phyloP scores from a whole-genome alignment of 2,329 filamentous ascomycete genomes.

The Ophiostoma pallidulum region DNA sequence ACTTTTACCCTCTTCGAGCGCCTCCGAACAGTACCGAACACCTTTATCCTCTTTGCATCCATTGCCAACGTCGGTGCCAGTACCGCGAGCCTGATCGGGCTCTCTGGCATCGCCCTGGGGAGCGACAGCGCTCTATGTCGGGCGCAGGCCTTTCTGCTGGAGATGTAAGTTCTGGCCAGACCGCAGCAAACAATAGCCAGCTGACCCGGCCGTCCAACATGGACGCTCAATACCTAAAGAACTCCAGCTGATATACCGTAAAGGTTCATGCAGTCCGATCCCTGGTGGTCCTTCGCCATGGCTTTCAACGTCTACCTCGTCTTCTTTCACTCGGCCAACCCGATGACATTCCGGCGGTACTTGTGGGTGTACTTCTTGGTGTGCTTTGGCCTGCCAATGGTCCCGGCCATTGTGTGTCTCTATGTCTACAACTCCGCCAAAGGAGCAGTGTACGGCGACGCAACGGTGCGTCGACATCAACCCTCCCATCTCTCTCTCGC shows the following conservation, averaged over 20 bases:
- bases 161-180: too few species aligned
- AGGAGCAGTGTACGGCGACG: conserved; percentile 43
- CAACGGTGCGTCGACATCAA: conserved; percentile 47
- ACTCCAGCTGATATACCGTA: too few species aligned
- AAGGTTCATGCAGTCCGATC: conserved; percentile 70
- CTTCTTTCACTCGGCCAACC: conserved; percentile 50
- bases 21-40: conserved; percentile 50
- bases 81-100: conserved; percentile 61
- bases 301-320: conserved; percentile 70
- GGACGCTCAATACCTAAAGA: too few species aligned
- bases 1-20: conserved; percentile 42
- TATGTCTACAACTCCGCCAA: conserved; percentile 36
- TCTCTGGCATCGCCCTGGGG: conserved; percentile 50
- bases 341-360: conserved; percentile 61
- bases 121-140: conserved; percentile 49
- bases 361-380: conserved; percentile 60
- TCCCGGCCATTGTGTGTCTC: conserved; percentile 57
- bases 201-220: too few species aligned
- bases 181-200: too few species aligned
- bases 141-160: conserved; percentile 50
- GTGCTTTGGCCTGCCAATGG: conserved; percentile 63
- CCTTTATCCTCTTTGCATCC: conserved; percentile 53
- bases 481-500: too few species aligned
- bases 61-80: conserved; percentile 51
- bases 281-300: conserved; percentile 74